Base-by-base conservation (phyloP, 768 basidiomycete genomes). In the Mycena belliarum region DNA sequence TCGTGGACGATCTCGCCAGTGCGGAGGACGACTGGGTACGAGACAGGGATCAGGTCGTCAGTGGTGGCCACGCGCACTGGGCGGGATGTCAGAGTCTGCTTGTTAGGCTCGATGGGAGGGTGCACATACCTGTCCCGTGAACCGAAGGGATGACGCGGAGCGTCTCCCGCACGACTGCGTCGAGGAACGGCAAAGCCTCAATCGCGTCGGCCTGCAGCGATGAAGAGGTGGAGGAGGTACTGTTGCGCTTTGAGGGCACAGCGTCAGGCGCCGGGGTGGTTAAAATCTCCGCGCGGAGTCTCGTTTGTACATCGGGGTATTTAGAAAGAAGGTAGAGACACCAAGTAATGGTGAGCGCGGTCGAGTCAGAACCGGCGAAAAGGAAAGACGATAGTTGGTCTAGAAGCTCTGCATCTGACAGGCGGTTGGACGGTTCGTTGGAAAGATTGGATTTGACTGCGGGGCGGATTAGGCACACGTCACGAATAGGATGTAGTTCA, bases 321-420 rank as follows among this genome's bases (percentile, higher is more conserved):
- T 73, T 70, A 10, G 85, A 74, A 29, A 90, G 80, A 53, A 77
- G 70, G 67, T 84, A 79, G 1, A 87, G 69, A 52, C 79, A 81
- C 82, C 84, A 88, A 7, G 83, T 73, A 24, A 87, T 71, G 20
- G 82, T 78, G 9, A 85, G 73, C 7, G 82, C 75, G 28, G 82
- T 81, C 3, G 84, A 79, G 64, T 87, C 85, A 24, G 86, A 82
- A 14, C 87, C 87, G 3, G 80, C 84, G 40, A 86, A 81, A 54
- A 88, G 74, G 69, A 88, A 82, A 28, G 85, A 84, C n/a, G 81
- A 79, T 62, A 86, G 81, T 67, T 86, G 84, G 59, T 83, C 82
- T 9, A 85, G 72, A n/a, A 87, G 71, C 47, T 86, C 85, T 26
- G 77, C 66, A 59, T 89, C 87, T n/a, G 82, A 77, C 47, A 89